Base-by-base conservation (phyloP, 2,329 filamentous ascomycete species). In the Sporothrix euskadiensis region DNA sequence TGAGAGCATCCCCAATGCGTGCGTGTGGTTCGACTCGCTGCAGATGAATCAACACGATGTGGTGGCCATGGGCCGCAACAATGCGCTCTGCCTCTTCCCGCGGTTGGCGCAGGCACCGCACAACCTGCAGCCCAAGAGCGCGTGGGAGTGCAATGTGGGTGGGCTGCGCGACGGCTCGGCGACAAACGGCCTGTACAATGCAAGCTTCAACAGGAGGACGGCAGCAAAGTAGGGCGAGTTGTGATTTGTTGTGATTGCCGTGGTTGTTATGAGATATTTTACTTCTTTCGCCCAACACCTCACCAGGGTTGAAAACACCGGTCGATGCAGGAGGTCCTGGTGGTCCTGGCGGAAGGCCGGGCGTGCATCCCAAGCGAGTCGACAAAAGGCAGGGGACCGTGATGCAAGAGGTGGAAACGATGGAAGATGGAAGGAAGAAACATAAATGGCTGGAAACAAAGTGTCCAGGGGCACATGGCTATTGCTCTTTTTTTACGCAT, bases 11-110 rank as follows among this genome's bases (percentile, higher is more conserved):
- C 75, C 76, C 41, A 77, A 78, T 54, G 76, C 74, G 16, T 76
- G 76, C 57, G 75, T 76, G 19, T 78, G 77, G 77, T 78, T 77
- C 65, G 78, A 79, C 68, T 74, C 76, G 54, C 75, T 77, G 10
- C 73, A 75, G 39, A 71, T 77, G 61, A 74, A 65, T 56, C 72
- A 69, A 35, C 39, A 65, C 26, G 77, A 78, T 30, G 71, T 76
- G 54, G 75, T 77, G 14, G 75, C 77, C 66, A 76, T 78, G 39
- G 77, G 77, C 22, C 68, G 77, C 68, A 77, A 78, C 63, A 78
- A 77, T 72, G 76, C 76, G 5, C 69, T 77, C 63, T 22, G 69
- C 9, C 75, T 78, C 19, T 78, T 78, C 68, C 71, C 69, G 52
- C 73, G 74, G 52, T 68, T 77, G 61, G 56, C 41, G 9, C 71